Conservation (phyloP, 345 rosid species). For the Eucalyptus lansdowneana region DNA sequence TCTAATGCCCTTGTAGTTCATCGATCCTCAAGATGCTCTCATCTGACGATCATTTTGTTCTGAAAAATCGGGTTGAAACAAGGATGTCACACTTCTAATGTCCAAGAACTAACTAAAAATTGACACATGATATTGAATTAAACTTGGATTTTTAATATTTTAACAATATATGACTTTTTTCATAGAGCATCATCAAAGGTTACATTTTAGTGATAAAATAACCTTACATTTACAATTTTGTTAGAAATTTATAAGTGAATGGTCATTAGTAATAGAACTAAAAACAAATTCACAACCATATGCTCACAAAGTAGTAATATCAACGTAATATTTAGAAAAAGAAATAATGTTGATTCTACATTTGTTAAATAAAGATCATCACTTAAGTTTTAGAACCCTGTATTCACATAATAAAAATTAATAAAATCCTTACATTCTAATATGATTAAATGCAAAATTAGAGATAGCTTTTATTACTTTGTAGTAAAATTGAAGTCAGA, state of each 20-base stretch:
- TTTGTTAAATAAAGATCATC: no score
- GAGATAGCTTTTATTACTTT: neutral
- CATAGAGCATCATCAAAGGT: neutral
- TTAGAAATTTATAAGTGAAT: neutral
- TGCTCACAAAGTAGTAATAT: neutral
- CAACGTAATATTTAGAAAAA: neutral
- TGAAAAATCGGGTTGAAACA: no score
- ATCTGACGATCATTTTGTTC: rapidly evolving
- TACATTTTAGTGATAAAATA: neutral
- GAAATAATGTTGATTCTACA: neutral
- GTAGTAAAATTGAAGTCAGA: neutral
- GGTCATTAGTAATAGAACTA: no score
- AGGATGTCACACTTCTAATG: neutral
- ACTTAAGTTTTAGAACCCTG: neutral
- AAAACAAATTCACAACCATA: neutral
- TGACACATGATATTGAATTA: neutral
- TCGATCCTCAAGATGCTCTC: no score
- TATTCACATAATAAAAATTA: no score
- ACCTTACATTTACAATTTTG: no score
- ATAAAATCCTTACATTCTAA: neutral
- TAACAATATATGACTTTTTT: neutral
- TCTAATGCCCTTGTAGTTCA: rapidly evolving
- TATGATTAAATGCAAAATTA: neutral
- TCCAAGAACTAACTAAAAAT: neutral
- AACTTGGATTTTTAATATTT: neutral